A percentile compares a stretch with the other conserved stretches of the same genome.
Conservation (phyloP, 2,329 filamentous ascomycete genomes). For the Proliferodiscus dingleyae region DNA sequence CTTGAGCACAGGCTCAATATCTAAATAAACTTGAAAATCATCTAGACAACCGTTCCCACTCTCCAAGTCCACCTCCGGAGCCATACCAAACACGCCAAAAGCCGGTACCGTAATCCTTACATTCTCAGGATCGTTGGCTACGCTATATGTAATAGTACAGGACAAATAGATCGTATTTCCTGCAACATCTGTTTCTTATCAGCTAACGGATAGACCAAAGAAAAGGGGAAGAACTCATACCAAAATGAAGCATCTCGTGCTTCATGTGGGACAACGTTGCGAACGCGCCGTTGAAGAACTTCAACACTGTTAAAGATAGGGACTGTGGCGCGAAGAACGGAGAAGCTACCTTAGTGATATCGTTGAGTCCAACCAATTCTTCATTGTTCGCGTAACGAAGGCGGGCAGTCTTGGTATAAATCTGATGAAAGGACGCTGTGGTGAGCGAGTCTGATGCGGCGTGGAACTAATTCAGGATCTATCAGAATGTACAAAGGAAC, state of each 20-base stretch:
- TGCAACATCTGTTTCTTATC: not conserved
- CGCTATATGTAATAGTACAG: constrained; percentile 14
- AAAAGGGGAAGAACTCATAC: not conserved
- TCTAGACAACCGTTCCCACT: constrained; percentile 2
- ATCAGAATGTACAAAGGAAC: not conserved
- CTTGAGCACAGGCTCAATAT: constrained; percentile 10
- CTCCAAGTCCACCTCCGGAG: not conserved
- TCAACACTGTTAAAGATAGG: not conserved
- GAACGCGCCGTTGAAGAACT: constrained; percentile 12
- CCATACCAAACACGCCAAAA: constrained; percentile 6
- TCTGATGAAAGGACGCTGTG: constrained; percentile 6
- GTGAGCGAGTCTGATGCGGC: constrained; percentile 5
- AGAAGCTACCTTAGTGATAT: constrained; percentile 1
- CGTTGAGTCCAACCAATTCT: constrained; percentile 1
- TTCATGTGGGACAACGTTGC: constrained; percentile 11
- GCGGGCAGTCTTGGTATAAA: constrained; percentile 9
- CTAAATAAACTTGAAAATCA: constrained; percentile 10
- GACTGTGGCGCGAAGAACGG: not conserved
- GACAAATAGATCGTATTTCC: constrained; percentile 9
- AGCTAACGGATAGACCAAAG: not conserved
- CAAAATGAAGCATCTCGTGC: constrained; percentile 8
- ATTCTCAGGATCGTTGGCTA: constrained; percentile 13
- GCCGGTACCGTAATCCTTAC: constrained; percentile 12
- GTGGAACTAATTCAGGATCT: constrained; percentile 1
- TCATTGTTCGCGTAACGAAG: constrained; percentile 10